Percentiles rank a stretch among this genome's conserved stretches.
phyloP scores from a whole-genome alignment of 1,139 yeast species.

The Kodamaea plutei region DNA sequence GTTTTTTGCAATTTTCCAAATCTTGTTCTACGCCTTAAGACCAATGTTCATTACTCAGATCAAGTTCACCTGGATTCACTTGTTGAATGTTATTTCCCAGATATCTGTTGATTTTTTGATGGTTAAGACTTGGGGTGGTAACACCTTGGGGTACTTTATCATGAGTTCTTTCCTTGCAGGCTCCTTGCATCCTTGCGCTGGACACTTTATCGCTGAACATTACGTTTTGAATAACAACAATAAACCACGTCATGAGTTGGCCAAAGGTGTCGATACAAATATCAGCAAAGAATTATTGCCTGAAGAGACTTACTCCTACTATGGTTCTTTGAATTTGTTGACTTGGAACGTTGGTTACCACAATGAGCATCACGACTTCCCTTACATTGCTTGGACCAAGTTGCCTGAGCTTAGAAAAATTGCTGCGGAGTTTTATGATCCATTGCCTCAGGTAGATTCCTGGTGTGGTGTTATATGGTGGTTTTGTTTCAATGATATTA shows the following conservation, averaged over 20 bases:
- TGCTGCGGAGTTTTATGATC: conserved; percentile 79
- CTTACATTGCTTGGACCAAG: conserved; percentile 86
- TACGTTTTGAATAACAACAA: conserved; percentile 65
- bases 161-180: conserved; percentile 86
- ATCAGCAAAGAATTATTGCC: conserved; percentile 43
- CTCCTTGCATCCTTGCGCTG: conserved; percentile 89
- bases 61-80: conserved; percentile 70
- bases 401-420: conserved; percentile 60
- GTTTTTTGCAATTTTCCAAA: conserved; percentile 86
- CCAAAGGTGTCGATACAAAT: conserved; percentile 18
- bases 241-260: conserved; percentile 28
- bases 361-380: conserved; percentile 94
- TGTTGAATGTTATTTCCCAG: conserved; percentile 64
- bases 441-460: conserved; percentile 70
- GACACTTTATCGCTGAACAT: conserved; percentile 93
- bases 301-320: conserved; percentile 82
- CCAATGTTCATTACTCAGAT: conserved; percentile 83
- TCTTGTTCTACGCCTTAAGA: conserved; percentile 81
- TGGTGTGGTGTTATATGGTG: conserved; percentile 78
- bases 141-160: conserved; percentile 61
- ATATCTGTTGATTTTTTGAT: conserved; percentile 53
- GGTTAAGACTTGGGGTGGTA: conserved; percentile 58
- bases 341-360: conserved; percentile 95
- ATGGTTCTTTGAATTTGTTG: conserved; percentile 69
- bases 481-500: conserved; percentile 65